Evolutionary conservation across 1,284 basidiomycete genomes (phyloP).

Genomic region (Cerioporus squamosus): DNA sequence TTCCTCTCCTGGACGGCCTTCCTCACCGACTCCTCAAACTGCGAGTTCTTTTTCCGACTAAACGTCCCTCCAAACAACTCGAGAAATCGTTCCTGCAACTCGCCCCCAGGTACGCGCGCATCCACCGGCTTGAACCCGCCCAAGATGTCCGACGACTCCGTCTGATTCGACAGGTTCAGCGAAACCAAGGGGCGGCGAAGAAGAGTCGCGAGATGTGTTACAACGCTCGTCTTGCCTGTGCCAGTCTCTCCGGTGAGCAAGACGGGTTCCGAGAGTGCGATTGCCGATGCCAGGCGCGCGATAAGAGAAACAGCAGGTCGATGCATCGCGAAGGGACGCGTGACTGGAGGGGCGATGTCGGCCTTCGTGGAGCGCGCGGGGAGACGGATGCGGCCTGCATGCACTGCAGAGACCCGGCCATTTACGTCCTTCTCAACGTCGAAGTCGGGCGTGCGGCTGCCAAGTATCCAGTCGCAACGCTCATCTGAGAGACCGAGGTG

Average conservation of each 20-base stretch:
- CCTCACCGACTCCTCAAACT: constrained; percentile 84
- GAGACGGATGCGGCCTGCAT: constrained; percentile 61
- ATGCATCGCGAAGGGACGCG: constrained; percentile 88
- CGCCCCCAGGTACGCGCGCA: constrained; percentile 76
- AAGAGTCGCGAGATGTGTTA: constrained; percentile 88
- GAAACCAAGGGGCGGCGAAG: constrained; percentile 82
- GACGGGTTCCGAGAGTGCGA: constrained; percentile 82
- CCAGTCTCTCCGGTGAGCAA: constrained; percentile 98
- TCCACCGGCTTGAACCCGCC: constrained; percentile 98
- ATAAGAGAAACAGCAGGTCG: constrained; percentile 84
- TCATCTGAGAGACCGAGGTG: constrained; percentile 72
- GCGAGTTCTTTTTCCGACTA: constrained; percentile 88
- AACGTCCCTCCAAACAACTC: constrained; percentile 90
- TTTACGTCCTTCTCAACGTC: constrained; percentile 71
- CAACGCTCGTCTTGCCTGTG: constrained; percentile 95
- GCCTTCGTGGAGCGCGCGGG: constrained; percentile 45
- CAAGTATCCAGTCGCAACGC: constrained; percentile 57
- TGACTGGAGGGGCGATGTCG: constrained; percentile 37
- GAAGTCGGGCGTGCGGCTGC: constrained; percentile 69
- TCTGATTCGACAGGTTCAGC: constrained; percentile 96
- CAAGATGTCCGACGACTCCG: constrained; percentile 92
- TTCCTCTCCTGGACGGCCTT: constrained; percentile 84
- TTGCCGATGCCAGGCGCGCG: constrained; percentile 80
- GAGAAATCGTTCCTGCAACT: constrained; percentile 79
- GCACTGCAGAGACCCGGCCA: constrained; percentile 57